phyloP scores from a whole-genome alignment of 2,329 filamentous ascomycete species.

The Didymella lethalis region DNA sequence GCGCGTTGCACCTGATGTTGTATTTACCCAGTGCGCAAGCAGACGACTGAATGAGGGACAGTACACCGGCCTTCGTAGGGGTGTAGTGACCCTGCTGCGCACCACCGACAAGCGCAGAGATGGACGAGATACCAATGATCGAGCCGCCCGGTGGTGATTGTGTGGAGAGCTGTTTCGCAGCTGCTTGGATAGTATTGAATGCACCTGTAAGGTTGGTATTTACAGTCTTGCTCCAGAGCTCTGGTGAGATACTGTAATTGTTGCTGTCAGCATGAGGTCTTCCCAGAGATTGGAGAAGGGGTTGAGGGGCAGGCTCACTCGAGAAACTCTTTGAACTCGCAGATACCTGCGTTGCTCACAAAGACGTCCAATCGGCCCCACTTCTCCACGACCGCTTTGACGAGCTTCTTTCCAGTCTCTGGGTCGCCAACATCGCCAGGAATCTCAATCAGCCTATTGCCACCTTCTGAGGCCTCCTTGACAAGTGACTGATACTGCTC shows the following conservation, averaged over 20 bases:
- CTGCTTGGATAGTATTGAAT: constrained; percentile 88
- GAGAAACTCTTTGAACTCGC: constrained; percentile 86
- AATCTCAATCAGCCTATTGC: constrained; percentile 66
- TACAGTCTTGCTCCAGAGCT: constrained; percentile 75
- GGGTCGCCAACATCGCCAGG: constrained; percentile 80
- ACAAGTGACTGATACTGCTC: constrained; percentile 60
- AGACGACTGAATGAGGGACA: constrained; percentile 82
- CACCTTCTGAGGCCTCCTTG: constrained; percentile 44
- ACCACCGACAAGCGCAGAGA: constrained; percentile 79
- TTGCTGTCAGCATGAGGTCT: not conserved
- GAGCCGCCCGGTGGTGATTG: constrained; percentile 71
- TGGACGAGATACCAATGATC: constrained; percentile 79
- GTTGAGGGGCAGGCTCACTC: constrained; percentile 56
- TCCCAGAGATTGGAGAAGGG: too few species aligned
- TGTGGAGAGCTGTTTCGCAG: constrained; percentile 79
- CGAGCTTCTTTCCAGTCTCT: constrained; percentile 72
- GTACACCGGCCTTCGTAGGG: constrained; percentile 81
- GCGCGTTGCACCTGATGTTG: constrained; percentile 80
- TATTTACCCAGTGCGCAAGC: constrained; percentile 81
- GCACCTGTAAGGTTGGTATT: constrained; percentile 84
- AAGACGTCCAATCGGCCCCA: constrained; percentile 70
- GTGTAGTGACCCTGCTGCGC: constrained; percentile 85
- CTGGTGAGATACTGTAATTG: constrained; percentile 64
- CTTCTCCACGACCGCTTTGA: constrained; percentile 68
- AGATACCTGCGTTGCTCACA: constrained; percentile 88